phyloP scores from a whole-genome alignment of 306 rosid genomes.

The Acacia crassicarpa region DNA sequence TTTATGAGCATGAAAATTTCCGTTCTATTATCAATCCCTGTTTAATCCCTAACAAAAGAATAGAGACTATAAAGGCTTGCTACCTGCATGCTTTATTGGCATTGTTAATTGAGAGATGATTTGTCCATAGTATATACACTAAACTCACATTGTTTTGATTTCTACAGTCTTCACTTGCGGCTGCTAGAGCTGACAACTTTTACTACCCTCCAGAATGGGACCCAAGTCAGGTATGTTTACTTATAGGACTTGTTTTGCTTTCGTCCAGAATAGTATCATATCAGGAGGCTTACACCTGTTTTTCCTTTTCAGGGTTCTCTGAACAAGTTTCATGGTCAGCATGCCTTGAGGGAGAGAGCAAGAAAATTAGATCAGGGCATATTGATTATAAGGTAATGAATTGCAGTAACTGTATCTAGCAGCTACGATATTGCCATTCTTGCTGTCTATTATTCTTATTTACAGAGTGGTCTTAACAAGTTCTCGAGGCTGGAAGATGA shows the following conservation, averaged over 20 bases:
- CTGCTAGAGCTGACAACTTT: conserved; percentile 92
- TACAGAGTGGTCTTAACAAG: conserved; percentile 3
- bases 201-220: conserved; percentile 97
- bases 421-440: neutral
- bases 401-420: conserved; percentile 2
- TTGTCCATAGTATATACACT: conserved; percentile 22
- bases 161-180: conserved; percentile 89
- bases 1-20: neutral
- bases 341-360: conserved; percentile 93
- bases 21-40: neutral
- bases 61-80: neutral
- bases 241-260: neutral
- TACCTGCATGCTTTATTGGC: conserved; percentile 1
- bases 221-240: conserved; percentile 67
- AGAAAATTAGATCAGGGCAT: conserved; percentile 89
- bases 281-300: conserved; percentile 25
- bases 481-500: neutral
- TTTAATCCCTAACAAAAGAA: neutral
- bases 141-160: conserved; percentile 41
- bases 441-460: neutral
- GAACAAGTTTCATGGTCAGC: conserved; percentile 73
- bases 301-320: conserved; percentile 63
- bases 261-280: neutral
- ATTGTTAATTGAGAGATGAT: conserved; percentile 2
- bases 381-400: conserved; percentile 67